Base-by-base conservation (phyloP, 2,329 filamentous ascomycete species). In the Endothia cerciana region DNA sequence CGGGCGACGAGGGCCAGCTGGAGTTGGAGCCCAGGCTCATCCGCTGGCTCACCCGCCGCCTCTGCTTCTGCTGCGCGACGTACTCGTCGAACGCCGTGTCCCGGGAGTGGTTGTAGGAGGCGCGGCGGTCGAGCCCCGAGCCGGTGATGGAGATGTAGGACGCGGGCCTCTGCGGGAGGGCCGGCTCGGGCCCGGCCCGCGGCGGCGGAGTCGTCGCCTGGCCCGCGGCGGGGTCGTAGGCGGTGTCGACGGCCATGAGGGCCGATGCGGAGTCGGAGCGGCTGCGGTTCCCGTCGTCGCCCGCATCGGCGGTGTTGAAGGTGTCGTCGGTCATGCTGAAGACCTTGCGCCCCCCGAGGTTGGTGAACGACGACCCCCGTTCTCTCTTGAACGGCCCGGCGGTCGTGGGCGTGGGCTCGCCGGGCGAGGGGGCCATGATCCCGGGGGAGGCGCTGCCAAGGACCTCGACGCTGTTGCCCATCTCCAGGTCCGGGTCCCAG, bases 41-140 rank as follows among this genome's bases (percentile, higher is more conserved):
- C 33, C 63, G 51, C 28, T 65, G 59, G 57, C 40, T 62, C 30
- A 47, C 38, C 13, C 45, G 56, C 25, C n/a, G 25, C 63, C 60
- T 57, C 22, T 51, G 22, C 63, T 60, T 73, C 40, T 58, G 55
- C 56, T 63, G 36, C 5, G 22, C 25, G 49, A 66, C 64, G 47
- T 66, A 74, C 33, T 69, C 64, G 49, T 73, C 72, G 64, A 74
- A 75, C 43, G 72, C 67, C 4, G 73, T 73, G 65, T 73, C 70
- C 55, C 72, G 71, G 67, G 72, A 68, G 67, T 73, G 72, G 70
- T 70, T 72, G 69, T 75, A 72, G 36, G 64, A 67, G 25, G 28
- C 43, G 30, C 60, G 62, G 56, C 55, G 56, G 62, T 67, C 63
- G 36, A 60, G 3, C 2, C 64, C 66, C 6, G 62, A 60, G 57